Percentiles rank a stretch among this genome's conserved stretches.
Evolutionary conservation across 1,284 basidiomycete genomes (phyloP).

Genomic region (Mixia osmundae): DNA sequence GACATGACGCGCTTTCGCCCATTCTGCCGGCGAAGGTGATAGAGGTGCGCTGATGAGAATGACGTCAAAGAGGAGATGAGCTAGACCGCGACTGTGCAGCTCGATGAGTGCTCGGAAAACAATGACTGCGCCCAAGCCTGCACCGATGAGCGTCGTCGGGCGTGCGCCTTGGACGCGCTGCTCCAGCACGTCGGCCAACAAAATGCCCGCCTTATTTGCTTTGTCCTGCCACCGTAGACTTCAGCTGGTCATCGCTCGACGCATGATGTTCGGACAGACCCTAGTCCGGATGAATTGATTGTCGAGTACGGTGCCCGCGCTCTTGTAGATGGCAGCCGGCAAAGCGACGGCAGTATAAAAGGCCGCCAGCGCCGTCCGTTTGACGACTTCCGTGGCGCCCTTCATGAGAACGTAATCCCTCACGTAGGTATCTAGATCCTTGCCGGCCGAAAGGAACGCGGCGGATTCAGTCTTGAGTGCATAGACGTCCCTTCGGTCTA

Average conservation of each 20-base stretch:
- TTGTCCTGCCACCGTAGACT: slow-evolving; percentile 21
- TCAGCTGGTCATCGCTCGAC: background rate
- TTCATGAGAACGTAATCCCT: slow-evolving; percentile 22
- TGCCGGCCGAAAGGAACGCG: slow-evolving; percentile 24
- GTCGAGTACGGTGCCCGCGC: slow-evolving; percentile 21
- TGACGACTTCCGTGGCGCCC: slow-evolving; percentile 28
- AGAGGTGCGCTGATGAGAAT: slow-evolving; percentile 2
- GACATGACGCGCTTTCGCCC: slow-evolving; percentile 25
- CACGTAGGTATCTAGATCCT: slow-evolving; percentile 25
- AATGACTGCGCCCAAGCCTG: slow-evolving; percentile 30
- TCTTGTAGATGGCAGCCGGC: slow-evolving; percentile 24
- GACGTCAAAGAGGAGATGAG: slow-evolving; percentile 25
- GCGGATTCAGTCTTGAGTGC: slow-evolving; percentile 23
- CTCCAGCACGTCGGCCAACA: slow-evolving; percentile 31
- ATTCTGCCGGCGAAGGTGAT: slow-evolving; percentile 20
- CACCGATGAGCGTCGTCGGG: slow-evolving; percentile 28
- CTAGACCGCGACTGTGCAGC: slow-evolving; percentile 18
- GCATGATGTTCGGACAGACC: slow-evolving; percentile 16
- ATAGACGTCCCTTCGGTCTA: slow-evolving; percentile 25
- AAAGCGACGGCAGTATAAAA: slow-evolving; percentile 31
- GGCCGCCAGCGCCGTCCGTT: slow-evolving; percentile 30
- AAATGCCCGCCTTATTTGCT: slow-evolving; percentile 28
- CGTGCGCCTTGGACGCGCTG: slow-evolving; percentile 32
- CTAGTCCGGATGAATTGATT: slow-evolving; percentile 24
- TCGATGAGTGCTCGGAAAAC: slow-evolving; percentile 29